Percentiles rank a stretch among this genome's conserved stretches.
These are phyloP conservation scores for Hypoxylon trugodes DNA, from an alignment of 495 filamentous ascomycete species.

Conservation along the genomic window DNA sequence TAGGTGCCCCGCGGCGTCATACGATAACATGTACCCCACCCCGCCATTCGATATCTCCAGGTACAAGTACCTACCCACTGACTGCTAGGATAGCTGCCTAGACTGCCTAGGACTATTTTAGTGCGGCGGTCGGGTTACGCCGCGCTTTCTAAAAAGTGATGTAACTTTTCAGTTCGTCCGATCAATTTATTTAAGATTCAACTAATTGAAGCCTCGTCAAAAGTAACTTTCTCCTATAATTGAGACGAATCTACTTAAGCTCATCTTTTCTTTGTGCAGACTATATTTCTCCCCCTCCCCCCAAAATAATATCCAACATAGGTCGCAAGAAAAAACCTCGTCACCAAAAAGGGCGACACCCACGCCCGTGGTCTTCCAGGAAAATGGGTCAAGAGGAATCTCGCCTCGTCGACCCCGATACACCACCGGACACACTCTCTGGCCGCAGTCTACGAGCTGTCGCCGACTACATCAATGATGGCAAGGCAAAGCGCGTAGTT, in stretches of 20 bases:
- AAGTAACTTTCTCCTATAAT: no score
- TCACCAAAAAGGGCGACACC: slow-evolving; percentile 44
- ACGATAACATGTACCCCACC: slow-evolving; percentile 4
- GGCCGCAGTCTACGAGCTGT: slow-evolving; percentile 74
- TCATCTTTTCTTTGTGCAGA: no score
- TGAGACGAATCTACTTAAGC: no score
- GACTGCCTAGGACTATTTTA: slow-evolving; percentile 3
- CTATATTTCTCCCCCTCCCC: no score
- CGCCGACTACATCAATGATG: slow-evolving; percentile 77
- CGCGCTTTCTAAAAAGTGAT: slow-evolving; percentile 6
- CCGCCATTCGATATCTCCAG: slow-evolving; percentile 7
- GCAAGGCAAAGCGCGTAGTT: slow-evolving; percentile 72
- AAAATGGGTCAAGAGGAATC: slow-evolving; percentile 60
- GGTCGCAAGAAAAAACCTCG: slow-evolving; percentile 42
- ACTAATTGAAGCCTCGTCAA: no score
- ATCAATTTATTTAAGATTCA: no score
- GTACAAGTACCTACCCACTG: slow-evolving; percentile 1
- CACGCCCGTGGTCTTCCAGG: slow-evolving; percentile 33
- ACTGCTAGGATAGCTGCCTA: no score
- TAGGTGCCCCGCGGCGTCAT: background rate
- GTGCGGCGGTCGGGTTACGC: slow-evolving; percentile 8
- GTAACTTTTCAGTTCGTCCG: background rate
- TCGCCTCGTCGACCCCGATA: slow-evolving; percentile 66
- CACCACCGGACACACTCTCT: slow-evolving; percentile 68
- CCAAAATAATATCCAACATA: slow-evolving; percentile 33